phyloP scores from a whole-genome alignment of 2,329 filamentous ascomycete species.

The Phaeophleospora eucalypticola region DNA sequence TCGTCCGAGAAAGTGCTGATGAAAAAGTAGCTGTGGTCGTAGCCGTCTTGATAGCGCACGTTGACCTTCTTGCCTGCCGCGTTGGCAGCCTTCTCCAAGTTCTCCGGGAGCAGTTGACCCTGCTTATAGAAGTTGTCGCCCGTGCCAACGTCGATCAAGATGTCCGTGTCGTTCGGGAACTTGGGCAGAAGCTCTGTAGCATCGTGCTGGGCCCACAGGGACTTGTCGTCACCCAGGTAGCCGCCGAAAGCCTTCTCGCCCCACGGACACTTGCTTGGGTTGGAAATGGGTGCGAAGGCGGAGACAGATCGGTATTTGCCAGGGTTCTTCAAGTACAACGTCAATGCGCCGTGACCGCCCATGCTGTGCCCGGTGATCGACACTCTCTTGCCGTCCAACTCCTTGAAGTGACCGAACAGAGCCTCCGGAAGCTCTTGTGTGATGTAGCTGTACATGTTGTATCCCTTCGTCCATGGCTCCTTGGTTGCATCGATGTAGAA shows the following conservation, averaged over 20 bases:
- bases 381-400: constrained; percentile 66
- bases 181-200: constrained; percentile 81
- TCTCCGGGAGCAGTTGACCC: constrained; percentile 87
- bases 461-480: constrained; percentile 69
- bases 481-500: constrained; percentile 90
- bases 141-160: constrained; percentile 87
- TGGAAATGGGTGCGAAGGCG: constrained; percentile 23
- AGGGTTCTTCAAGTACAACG: constrained; percentile 86
- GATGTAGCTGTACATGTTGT: constrained; percentile 94
- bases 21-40: constrained; percentile 98
- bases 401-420: constrained; percentile 66
- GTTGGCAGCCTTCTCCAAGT: constrained; percentile 75
- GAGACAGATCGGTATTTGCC: constrained; percentile 63
- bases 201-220: constrained; percentile 83
- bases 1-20: constrained; percentile 87
- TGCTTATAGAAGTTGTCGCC: constrained; percentile 97
- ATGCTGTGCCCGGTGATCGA: constrained; percentile 93
- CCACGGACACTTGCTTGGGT: constrained; percentile 69
- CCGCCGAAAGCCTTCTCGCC: constrained; percentile 91
- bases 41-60: constrained; percentile 81
- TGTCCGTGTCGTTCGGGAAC: constrained; percentile 69
- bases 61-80: constrained; percentile 69
- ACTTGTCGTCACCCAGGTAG: constrained; percentile 75
- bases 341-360: constrained; percentile 94
- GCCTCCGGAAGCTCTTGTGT: constrained; percentile 77